phyloP scores from a whole-genome alignment of 768 basidiomycete species.

The Pleurotus tuber-regium region DNA sequence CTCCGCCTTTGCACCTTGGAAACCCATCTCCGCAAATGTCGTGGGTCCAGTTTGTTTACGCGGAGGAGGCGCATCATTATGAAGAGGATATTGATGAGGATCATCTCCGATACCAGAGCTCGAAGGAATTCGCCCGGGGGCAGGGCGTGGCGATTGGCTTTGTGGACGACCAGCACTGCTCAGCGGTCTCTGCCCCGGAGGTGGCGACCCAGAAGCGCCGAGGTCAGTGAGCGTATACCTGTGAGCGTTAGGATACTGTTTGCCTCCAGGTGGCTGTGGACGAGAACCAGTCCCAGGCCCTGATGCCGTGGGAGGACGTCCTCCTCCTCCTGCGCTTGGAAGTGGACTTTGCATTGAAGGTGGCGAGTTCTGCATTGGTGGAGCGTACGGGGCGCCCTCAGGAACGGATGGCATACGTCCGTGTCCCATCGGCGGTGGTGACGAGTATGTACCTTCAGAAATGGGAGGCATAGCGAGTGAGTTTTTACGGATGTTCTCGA shows the following conservation, averaged over 20 bases:
- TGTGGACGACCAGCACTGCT: slow-evolving; percentile 4
- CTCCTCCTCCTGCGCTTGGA: not conserved
- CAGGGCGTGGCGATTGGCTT: not conserved
- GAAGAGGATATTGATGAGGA: too few species aligned
- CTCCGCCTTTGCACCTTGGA: slow-evolving; percentile 72
- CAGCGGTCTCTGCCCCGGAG: slow-evolving; percentile 5
- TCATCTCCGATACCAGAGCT: slow-evolving; percentile 19
- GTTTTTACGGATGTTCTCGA: slow-evolving; percentile 55
- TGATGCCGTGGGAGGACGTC: not conserved
- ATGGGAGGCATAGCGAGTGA: slow-evolving; percentile 30
- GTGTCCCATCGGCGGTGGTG: slow-evolving; percentile 14
- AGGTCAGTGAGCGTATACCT: slow-evolving; percentile 50
- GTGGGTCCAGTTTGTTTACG: slow-evolving; percentile 44
- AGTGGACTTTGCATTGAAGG: not conserved
- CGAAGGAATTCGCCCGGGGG: not conserved
- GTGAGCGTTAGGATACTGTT: slow-evolving; percentile 35
- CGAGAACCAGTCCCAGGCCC: slow-evolving; percentile 5
- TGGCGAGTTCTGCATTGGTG: slow-evolving; percentile 4
- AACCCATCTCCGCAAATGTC: slow-evolving; percentile 95
- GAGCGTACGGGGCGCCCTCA: not conserved
- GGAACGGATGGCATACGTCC: slow-evolving; percentile 14
- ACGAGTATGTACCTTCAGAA: slow-evolving; percentile 8
- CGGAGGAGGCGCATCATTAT: too few species aligned
- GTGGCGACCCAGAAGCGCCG: slow-evolving; percentile 19
- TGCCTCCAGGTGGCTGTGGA: slow-evolving; percentile 13